phyloP scores from a whole-genome alignment of 805 yeast species.

The Isabelozyma gotoi region DNA sequence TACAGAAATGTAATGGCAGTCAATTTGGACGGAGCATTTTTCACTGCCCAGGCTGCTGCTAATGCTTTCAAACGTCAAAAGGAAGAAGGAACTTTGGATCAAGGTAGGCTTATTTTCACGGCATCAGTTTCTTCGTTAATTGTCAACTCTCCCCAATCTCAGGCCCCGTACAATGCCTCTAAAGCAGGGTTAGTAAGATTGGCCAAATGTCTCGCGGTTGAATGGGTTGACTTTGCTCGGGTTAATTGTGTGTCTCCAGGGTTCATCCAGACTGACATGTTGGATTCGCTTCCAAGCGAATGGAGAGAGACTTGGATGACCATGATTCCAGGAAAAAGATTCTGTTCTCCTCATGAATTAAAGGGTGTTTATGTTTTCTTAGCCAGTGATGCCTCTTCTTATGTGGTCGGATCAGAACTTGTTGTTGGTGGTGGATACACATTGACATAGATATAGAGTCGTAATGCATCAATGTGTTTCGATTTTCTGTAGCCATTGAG shows the following conservation, averaged over 20 bases:
- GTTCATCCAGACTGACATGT: slow-evolving; percentile 45
- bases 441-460: no score
- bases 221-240: slow-evolving; percentile 37
- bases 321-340: slow-evolving; percentile 34
- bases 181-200: slow-evolving; percentile 40
- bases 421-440: slow-evolving; percentile 37
- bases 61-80: slow-evolving; percentile 42
- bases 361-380: slow-evolving; percentile 39
- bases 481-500: no score
- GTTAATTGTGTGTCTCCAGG: slow-evolving; percentile 43
- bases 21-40: slow-evolving; percentile 46
- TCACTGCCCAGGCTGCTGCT: slow-evolving; percentile 48
- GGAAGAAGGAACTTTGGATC: slow-evolving; percentile 28
- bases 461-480: no score
- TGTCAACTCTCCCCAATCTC: slow-evolving; percentile 38
- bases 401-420: slow-evolving; percentile 40
- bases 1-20: slow-evolving; percentile 35
- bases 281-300: slow-evolving; percentile 23
- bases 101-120: slow-evolving; percentile 6
- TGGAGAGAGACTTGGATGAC: slow-evolving; percentile 35
- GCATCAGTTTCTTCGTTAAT: slow-evolving; percentile 27
- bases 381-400: slow-evolving; percentile 30
- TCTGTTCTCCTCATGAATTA: slow-evolving; percentile 32
- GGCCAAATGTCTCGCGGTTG: slow-evolving; percentile 40
- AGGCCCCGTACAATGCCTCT: slow-evolving; percentile 43